Evolutionary conservation across 2,329 filamentous ascomycete genomes (phyloP), one percentile per base, ranked within the genome.

Genomic region (Sodiomyces alkalinus): DNA sequence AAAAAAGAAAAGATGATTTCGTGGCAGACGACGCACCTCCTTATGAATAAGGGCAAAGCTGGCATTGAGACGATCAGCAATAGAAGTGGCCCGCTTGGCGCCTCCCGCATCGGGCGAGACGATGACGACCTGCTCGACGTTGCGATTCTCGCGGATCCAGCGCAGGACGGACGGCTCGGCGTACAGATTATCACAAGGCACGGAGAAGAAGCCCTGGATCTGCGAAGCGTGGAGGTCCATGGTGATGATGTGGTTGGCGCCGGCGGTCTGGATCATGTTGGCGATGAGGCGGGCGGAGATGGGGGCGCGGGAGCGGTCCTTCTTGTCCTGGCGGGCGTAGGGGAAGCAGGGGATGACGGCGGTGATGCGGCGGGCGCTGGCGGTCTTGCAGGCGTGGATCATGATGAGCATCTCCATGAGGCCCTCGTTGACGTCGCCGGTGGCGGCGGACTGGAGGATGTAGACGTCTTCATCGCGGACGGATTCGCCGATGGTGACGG

Each of bases 331-430:
- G 28, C 83, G 74, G 13, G 83, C 83, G 47, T 92, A 92, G 16
- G 82, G 82, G 55, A 90, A 92, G 55, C 90, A 90, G 39, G 82
- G 83, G 31, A 90, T 77, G 37, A 92, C 80, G 36, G 81, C 82
- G 15, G 82, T 90, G 53, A 92, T 87, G 36, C 82, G 78, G 36
- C 82, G 71, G 5, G 82, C 82, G 19, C 52, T 34, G 21, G 55
- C 55, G 12, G 54, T 58, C 26, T 49, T 53, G 63, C 82, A 90
- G 33, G 83, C 83, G 47, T 87, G 86, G 55, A 90, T 86, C 72
- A 92, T 87, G 55, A 92, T 92, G 34, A 92, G 66, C 19, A 92
- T 71, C 55, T 92, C 83, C 83, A 92, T 92, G 33, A 92, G 67
- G 30, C 80, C 80, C 52, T 92, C 82, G 57, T 92, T 92, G 60